Percentiles rank a stretch among this genome's conserved stretches.
Conservation (phyloP, 495 filamentous ascomycete species). For the Aspergillus panamensis region DNA sequence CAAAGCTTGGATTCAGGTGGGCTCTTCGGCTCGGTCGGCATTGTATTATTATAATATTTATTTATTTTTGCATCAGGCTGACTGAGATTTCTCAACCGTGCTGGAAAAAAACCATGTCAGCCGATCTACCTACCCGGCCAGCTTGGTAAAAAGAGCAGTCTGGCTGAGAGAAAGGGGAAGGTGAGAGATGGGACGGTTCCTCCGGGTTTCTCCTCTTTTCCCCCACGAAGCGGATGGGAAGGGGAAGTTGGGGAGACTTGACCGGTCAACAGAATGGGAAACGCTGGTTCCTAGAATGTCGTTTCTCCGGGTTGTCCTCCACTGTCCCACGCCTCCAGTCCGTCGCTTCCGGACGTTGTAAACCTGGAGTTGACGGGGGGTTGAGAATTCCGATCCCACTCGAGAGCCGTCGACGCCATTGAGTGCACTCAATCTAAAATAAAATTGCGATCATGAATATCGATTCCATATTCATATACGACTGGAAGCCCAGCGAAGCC, state of each 20-base stretch:
- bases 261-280: constrained; percentile 25
- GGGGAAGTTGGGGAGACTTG: constrained; percentile 13
- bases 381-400: too few relatives aligned
- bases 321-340: constrained; percentile 9
- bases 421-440: too few relatives aligned
- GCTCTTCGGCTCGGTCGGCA: background rate
- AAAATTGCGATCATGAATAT: too few relatives aligned
- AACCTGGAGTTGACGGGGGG: background rate
- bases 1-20: constrained; percentile 1
- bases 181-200: background rate
- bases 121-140: background rate
- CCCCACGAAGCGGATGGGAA: constrained; percentile 2
- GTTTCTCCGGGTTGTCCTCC: constrained; percentile 20
- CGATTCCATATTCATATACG: too few relatives aligned
- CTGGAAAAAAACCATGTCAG: background rate
- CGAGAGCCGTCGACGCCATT: too few relatives aligned
- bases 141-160: too few relatives aligned
- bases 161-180: background rate
- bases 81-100: too few relatives aligned
- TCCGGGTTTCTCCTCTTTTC: constrained; percentile 22
- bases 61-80: too few relatives aligned
- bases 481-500: too few relatives aligned
- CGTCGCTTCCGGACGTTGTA: background rate
- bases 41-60: too few relatives aligned
- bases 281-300: constrained; percentile 13